Percentiles rank a stretch among this genome's conserved stretches.
Conservation (phyloP, 371 early-diverging fungal species). For the Rhizopus stolonifer region DNA sequence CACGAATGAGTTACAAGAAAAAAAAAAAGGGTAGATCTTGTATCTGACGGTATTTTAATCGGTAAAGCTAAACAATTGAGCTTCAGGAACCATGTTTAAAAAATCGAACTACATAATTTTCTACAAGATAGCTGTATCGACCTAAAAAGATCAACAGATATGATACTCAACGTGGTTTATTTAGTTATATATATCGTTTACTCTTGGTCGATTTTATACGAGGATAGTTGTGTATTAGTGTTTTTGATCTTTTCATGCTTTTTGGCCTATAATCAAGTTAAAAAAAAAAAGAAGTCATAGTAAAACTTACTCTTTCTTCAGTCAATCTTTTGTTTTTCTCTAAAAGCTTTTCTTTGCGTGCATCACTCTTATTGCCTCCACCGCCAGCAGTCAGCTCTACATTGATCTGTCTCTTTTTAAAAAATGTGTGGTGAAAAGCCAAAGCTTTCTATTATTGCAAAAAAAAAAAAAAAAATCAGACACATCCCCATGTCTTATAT, state of each 20-base stretch:
- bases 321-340: constrained; percentile 64
- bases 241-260: constrained; percentile 27
- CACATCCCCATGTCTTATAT: no score
- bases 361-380: constrained; percentile 71
- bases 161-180: background rate
- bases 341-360: constrained; percentile 64
- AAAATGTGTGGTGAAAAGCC: constrained; percentile 64
- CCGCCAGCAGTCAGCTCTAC: constrained; percentile 84
- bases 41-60: no score
- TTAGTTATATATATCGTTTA: background rate
- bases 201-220: constrained; percentile 21
- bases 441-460: constrained; percentile 54
- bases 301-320: constrained; percentile 63
- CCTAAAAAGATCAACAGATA: no score
- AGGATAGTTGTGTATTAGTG: constrained; percentile 12
- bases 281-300: background rate
- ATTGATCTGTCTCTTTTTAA: constrained; percentile 71
- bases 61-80: background rate
- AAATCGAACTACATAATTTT: no score
- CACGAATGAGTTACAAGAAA: background rate
- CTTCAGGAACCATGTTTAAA: no score
- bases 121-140: no score
- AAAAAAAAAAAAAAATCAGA: background rate
- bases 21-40: background rate
- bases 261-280: constrained; percentile 18